phyloP scores from a whole-genome alignment of 805 yeast genomes.

The Saccharomycopsis fibuligera region DNA sequence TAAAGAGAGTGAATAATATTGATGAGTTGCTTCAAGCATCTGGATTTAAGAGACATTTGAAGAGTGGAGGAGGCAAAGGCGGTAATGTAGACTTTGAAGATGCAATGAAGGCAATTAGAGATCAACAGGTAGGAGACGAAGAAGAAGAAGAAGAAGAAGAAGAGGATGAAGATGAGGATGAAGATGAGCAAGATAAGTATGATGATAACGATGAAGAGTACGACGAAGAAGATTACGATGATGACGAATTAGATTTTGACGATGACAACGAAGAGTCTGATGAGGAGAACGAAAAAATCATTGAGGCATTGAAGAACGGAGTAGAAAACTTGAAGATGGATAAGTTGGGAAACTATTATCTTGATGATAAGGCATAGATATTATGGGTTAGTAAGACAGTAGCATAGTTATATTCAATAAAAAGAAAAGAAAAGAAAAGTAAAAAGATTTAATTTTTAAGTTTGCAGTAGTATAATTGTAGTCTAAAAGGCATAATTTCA shows the following conservation, averaged over 20 bases:
- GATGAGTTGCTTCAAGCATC: constrained; percentile 91
- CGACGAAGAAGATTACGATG: constrained; percentile 24
- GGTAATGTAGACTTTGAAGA: constrained; percentile 29
- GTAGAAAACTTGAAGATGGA: constrained; percentile 68
- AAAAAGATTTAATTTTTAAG: too few relatives aligned
- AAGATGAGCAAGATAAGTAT: constrained; percentile 23
- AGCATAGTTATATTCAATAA: too few relatives aligned
- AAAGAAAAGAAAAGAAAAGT: too few relatives aligned
- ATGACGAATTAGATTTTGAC: constrained; percentile 28
- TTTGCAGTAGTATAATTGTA: too few relatives aligned
- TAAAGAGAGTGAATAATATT: constrained; percentile 56
- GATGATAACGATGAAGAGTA: constrained; percentile 29
- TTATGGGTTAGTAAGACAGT: too few relatives aligned
- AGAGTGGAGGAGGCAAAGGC: constrained; percentile 2
- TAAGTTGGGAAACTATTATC: constrained; percentile 71
- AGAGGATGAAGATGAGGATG: constrained; percentile 29
- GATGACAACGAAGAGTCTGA: constrained; percentile 31
- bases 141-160: constrained; percentile 27
- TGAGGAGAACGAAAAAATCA: constrained; percentile 53
- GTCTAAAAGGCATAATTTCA: too few relatives aligned
- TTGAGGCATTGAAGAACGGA: constrained; percentile 63
- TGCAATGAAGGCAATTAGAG: constrained; percentile 23
- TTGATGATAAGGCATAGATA: too few relatives aligned
- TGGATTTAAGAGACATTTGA: constrained; percentile 48
- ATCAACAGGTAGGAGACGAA: constrained; percentile 41